A percentile compares a stretch with the other conserved stretches of the same genome.
These are phyloP conservation scores for Fusarium sp. DNA, from an alignment of 2,329 filamentous ascomycete genomes.

Conservation along the genomic window DNA sequence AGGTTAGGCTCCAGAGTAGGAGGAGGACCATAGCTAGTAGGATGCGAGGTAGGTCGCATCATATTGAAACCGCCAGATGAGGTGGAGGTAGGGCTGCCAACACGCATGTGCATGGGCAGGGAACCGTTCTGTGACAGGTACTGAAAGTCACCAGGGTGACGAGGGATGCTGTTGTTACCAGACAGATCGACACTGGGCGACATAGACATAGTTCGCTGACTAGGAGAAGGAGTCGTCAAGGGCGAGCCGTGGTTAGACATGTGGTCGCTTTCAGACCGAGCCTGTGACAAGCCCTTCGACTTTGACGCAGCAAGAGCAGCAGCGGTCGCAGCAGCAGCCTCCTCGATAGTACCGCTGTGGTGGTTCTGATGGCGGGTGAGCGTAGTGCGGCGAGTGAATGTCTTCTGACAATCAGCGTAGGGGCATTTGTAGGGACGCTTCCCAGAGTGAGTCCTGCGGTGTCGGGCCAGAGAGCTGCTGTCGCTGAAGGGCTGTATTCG, in stretches of 20 bases:
- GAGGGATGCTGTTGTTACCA: slow-evolving; percentile 72
- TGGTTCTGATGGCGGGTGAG: slow-evolving; percentile 95
- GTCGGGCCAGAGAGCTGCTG: slow-evolving; percentile 90
- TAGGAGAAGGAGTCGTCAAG: slow-evolving; percentile 82
- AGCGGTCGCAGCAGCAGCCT: slow-evolving; percentile 88
- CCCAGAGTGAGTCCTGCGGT: slow-evolving; percentile 93
- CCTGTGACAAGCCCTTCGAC: slow-evolving; percentile 53
- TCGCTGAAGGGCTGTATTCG: slow-evolving; percentile 87
- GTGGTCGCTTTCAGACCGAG: slow-evolving; percentile 75
- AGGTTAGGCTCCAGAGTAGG: slow-evolving; percentile 86
- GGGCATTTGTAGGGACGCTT: slow-evolving; percentile 98
- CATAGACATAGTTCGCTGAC: slow-evolving; percentile 80
- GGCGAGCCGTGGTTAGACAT: slow-evolving; percentile 78
- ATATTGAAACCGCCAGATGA: slow-evolving; percentile 65
- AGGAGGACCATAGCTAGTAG: slow-evolving; percentile 81
- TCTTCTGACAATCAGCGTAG: slow-evolving; percentile 97
- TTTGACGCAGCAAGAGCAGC: slow-evolving; percentile 76
- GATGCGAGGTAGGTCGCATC: slow-evolving; percentile 84
- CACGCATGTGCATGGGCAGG: slow-evolving; percentile 83
- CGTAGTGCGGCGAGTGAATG: slow-evolving; percentile 94
- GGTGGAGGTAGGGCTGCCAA: slow-evolving; percentile 75
- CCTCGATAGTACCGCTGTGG: slow-evolving; percentile 93
- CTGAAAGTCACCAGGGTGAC: slow-evolving; percentile 70
- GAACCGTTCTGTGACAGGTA: slow-evolving; percentile 80
- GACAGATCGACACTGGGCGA: slow-evolving; percentile 82